Evolutionary conservation across 108 stramenopile species (phyloP).

Genomic region (Skeletonema tropicum): DNA sequence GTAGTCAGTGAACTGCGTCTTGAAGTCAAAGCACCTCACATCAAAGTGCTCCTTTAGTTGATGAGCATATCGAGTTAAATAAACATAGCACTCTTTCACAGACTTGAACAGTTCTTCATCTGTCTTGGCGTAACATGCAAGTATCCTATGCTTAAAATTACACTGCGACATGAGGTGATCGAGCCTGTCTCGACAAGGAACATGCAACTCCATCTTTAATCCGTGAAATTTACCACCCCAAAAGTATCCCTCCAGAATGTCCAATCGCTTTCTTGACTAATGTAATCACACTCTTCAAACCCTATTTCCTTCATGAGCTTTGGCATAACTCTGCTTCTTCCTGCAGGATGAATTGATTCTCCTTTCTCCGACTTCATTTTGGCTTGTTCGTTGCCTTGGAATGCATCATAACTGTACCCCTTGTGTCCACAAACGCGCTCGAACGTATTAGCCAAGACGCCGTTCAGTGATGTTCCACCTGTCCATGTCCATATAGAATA

Average conservation of each 20-base stretch:
- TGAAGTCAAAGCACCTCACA: no score
- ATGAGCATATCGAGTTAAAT: no score
- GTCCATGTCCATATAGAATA: conserved; percentile 4
- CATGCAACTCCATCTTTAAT: conserved; percentile 6
- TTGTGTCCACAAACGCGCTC: conserved; percentile 12
- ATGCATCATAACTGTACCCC: conserved; percentile 9
- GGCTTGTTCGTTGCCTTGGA: background rate
- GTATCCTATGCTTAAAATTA: background rate
- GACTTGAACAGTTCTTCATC: no score
- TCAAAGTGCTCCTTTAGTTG: no score
- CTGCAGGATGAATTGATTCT: background rate
- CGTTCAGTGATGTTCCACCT: conserved; percentile 3
- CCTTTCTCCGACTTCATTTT: background rate
- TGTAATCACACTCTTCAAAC: conserved; percentile 28
- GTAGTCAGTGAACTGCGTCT: no score
- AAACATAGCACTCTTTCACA: no score
- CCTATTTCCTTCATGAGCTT: conserved; percentile 6
- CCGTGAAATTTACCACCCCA: background rate
- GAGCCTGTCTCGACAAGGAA: background rate
- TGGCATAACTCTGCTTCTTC: background rate
- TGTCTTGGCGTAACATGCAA: no score
- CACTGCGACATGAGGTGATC: conserved; percentile 15
- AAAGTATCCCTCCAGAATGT: background rate
- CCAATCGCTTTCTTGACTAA: background rate
- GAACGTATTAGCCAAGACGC: background rate